phyloP scores from a whole-genome alignment of 2,329 filamentous ascomycete species.

The Lachnellula occidentalis region DNA sequence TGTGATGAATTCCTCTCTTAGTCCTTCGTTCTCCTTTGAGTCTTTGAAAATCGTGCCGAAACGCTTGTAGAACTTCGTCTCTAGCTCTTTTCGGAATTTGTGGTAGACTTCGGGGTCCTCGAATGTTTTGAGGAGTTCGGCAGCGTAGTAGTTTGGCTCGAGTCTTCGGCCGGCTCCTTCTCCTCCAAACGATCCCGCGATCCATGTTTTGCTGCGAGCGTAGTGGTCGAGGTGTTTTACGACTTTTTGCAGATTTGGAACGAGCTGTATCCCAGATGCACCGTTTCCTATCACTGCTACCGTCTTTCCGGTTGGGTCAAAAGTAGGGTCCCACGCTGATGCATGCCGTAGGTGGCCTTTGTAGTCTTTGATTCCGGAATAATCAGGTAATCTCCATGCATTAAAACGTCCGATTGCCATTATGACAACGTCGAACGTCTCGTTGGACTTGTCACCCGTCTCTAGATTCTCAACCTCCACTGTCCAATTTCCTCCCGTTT shows the following conservation, averaged over 20 bases:
- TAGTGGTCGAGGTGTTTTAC: slow-evolving; percentile 15
- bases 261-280: slow-evolving; percentile 46
- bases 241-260: slow-evolving; percentile 37
- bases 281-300: slow-evolving; percentile 47
- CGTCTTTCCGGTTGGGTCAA: slow-evolving; percentile 41
- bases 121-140: slow-evolving; percentile 52
- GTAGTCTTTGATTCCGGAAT: slow-evolving; percentile 46
- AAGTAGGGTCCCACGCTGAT: slow-evolving; percentile 52
- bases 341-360: slow-evolving; percentile 52
- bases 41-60: slow-evolving; percentile 49
- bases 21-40: slow-evolving; percentile 33
- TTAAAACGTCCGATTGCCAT: slow-evolving; percentile 63
- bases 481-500: slow-evolving; percentile 46
- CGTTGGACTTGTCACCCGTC: slow-evolving; percentile 34
- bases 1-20: slow-evolving; percentile 31
- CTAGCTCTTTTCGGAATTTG: slow-evolving; percentile 50
- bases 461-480: slow-evolving; percentile 33
- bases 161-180: slow-evolving; percentile 20
- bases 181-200: slow-evolving; percentile 41
- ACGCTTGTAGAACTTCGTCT: slow-evolving; percentile 57
- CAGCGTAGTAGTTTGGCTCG: slow-evolving; percentile 48
- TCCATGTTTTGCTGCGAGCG: slow-evolving; percentile 55
- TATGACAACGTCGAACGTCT: slow-evolving; percentile 54
- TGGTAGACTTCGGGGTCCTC: slow-evolving; percentile 54
- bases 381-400: slow-evolving; percentile 56